phyloP scores from a whole-genome alignment of 2,329 filamentous ascomycete species.

The Beauveria australis region DNA sequence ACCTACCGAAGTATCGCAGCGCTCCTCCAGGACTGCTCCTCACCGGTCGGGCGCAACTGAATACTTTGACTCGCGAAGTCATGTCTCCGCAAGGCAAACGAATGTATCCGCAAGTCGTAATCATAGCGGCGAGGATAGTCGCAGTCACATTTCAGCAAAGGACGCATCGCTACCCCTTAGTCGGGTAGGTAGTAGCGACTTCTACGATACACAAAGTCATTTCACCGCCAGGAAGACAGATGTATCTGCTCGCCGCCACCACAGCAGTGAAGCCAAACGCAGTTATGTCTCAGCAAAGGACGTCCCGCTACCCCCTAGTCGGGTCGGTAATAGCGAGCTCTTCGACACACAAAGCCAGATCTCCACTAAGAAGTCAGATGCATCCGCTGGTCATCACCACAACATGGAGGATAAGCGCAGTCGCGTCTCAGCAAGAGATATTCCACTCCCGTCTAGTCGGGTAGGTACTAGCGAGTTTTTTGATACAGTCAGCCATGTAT shows the following conservation, averaged over 20 bases:
- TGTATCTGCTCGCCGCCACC: background rate
- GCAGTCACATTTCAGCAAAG: constrained; percentile 19
- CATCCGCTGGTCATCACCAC: background rate
- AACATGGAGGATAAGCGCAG: constrained; percentile 12
- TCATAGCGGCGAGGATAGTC: background rate
- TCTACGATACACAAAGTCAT: background rate
- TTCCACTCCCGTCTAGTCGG: constrained; percentile 1
- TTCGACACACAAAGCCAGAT: background rate
- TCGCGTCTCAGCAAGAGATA: constrained; percentile 17
- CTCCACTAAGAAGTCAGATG: background rate
- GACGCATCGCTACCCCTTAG: background rate
- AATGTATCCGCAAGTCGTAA: background rate
- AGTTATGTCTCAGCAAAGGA: constrained; percentile 19
- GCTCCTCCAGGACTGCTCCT: background rate
- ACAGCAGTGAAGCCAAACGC: background rate
- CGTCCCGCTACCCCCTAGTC: background rate
- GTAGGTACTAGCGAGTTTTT: constrained; percentile 2
- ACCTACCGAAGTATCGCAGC: background rate
- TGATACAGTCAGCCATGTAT: constrained; percentile 8
- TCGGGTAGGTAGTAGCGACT: background rate
- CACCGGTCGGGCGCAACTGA: background rate
- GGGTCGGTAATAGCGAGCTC: background rate
- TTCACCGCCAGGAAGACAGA: background rate
- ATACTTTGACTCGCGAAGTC: background rate
- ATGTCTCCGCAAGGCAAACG: background rate